Evolutionary conservation across 2,329 filamentous ascomycete genomes (phyloP).

Genomic region (Xylariaceae sp.): DNA sequence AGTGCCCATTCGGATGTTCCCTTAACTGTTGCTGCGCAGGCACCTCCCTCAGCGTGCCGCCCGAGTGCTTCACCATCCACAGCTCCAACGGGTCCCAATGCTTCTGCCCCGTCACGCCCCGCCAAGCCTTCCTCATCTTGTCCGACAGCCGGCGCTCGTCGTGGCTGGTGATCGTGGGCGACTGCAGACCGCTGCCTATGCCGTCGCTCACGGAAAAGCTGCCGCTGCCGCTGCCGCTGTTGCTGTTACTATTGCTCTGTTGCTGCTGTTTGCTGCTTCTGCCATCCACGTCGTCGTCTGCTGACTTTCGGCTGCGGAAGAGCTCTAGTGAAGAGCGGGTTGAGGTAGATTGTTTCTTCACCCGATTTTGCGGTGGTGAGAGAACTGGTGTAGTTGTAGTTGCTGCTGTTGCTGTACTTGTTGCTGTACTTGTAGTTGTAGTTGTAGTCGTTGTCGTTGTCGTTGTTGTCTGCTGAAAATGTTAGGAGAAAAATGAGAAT

Average conservation of each 20-base stretch:
- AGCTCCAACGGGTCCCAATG: slow-evolving; percentile 24
- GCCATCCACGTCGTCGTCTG: background rate
- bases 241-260: background rate
- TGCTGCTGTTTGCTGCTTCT: slow-evolving; percentile 1
- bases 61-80: slow-evolving; percentile 28
- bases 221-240: slow-evolving; percentile 2
- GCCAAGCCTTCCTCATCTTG: slow-evolving; percentile 14
- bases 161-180: slow-evolving; percentile 1
- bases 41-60: slow-evolving; percentile 21
- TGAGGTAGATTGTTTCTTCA: slow-evolving; percentile 3
- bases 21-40: background rate
- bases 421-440: too few species aligned
- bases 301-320: background rate
- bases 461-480: too few species aligned
- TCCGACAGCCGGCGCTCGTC: slow-evolving; percentile 12
- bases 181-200: slow-evolving; percentile 1
- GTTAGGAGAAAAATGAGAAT: too few species aligned
- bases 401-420: too few species aligned
- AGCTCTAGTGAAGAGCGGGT: slow-evolving; percentile 6
- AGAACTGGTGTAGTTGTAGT: too few species aligned
- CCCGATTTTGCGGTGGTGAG: background rate
- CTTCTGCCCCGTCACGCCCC: slow-evolving; percentile 14
- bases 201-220: background rate
- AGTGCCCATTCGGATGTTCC: background rate
- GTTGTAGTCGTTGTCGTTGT: too few species aligned